Evolutionary conservation across 2,329 filamentous ascomycete species (phyloP).

Genomic region (Blastomyces parvus): DNA sequence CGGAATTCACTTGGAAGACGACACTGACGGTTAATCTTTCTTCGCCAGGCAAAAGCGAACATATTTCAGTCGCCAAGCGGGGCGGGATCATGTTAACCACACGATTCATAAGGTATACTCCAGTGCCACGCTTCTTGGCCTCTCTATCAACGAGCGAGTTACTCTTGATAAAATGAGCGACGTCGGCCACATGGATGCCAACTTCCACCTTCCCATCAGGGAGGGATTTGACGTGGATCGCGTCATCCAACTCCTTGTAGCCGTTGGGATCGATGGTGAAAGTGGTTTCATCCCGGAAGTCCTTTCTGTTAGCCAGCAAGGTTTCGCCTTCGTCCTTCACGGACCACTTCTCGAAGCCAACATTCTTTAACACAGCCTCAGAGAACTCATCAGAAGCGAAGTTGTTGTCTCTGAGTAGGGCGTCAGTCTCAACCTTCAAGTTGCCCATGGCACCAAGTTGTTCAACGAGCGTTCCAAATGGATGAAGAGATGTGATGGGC

Average conservation of each 20-base stretch:
- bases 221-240: slow-evolving; percentile 79
- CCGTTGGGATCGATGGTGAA: slow-evolving; percentile 92
- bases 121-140: slow-evolving; percentile 94
- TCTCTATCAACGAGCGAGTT: slow-evolving; percentile 94
- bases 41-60: slow-evolving; percentile 75
- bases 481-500: slow-evolving; percentile 98
- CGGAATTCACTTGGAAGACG: slow-evolving; percentile 79
- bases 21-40: slow-evolving; percentile 87
- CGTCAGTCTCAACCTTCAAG: slow-evolving; percentile 94
- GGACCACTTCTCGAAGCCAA: slow-evolving; percentile 87
- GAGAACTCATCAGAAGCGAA: slow-evolving; percentile 97
- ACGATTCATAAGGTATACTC: slow-evolving; percentile 88
- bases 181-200: slow-evolving; percentile 88
- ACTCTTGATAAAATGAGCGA: slow-evolving; percentile 92
- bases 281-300: slow-evolving; percentile 78
- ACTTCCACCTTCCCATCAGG: slow-evolving; percentile 82
- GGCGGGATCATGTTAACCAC: slow-evolving; percentile 78
- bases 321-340: slow-evolving; percentile 72
- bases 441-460: slow-evolving; percentile 96
- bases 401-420: slow-evolving; percentile 94
- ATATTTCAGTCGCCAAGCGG: slow-evolving; percentile 75
- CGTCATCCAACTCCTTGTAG: slow-evolving; percentile 80
- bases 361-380: slow-evolving; percentile 86
- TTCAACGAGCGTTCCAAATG: slow-evolving; percentile 94
- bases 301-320: slow-evolving; percentile 63